Evolutionary conservation across 2,329 filamentous ascomycete species (phyloP), one percentile per base, ranked within the genome.

Genomic region (Cladophialophora psammophila): DNA sequence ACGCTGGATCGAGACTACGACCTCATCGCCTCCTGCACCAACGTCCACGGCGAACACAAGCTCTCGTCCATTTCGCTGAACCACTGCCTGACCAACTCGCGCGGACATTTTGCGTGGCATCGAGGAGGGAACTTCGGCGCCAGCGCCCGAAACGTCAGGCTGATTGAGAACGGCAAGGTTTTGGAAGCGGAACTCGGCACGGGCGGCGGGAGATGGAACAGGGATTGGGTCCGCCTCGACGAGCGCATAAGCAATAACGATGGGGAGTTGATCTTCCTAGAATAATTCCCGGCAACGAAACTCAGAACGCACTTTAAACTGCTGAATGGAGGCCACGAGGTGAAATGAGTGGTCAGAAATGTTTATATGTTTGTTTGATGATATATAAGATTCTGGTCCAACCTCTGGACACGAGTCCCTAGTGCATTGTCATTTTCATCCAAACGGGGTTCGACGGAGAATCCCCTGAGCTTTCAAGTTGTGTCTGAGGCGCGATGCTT

Each of bases 221-320:
- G 53, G 45, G 75, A 75, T 62, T 70, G 68, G 45, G 64, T 80
- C 20, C 70, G 74, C 32, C 67, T 81, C 69, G 76, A 80, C 71
- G 79, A 81, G 70, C 72, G 75, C 52, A 79, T 81, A 52, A 73
- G 75, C 32, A 80, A 80, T 66, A 73, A 77, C 18, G 71, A 80
- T 63, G 78, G 79, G 3, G 70, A 75, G 45, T 68, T 81, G 72
- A 70, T 72, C 7, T 72, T 69, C 32, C 55, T 73, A 38, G 59
- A 58, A 18, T 71, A 62, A 66, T 58, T 5, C 12, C 40, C 15
- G n/a, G 6, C 40, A 45, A 15, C 45, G 26, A 10, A 20, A 12
- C 13, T 18, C 20, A 9, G 45, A 50, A 12, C 26, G 9, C 18
- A 20, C 26, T 26, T 26, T 2, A 13, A 10, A 13, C 45, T 20